Conservation (phyloP, 768 basidiomycete species). For the Harrya chromipes region DNA sequence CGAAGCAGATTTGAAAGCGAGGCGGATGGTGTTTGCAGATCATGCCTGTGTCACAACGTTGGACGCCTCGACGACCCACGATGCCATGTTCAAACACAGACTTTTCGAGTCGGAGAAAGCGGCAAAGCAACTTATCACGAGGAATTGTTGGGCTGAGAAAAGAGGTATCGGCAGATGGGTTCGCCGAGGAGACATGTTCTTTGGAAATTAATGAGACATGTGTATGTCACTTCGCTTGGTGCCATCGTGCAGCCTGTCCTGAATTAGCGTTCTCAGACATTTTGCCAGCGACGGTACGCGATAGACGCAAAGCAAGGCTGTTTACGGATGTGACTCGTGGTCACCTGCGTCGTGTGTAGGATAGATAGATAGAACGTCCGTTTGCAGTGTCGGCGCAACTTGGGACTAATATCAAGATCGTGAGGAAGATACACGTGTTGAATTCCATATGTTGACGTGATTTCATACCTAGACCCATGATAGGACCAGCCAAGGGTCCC, state of each 20-base stretch:
- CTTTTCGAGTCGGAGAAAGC: constrained; percentile 20
- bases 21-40: constrained; percentile 36
- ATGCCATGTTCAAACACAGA: constrained; percentile 21
- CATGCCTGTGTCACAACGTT: constrained; percentile 41
- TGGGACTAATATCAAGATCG: constrained; percentile 4
- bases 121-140: constrained; percentile 22
- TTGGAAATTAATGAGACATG: constrained; percentile 26
- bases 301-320: not conserved
- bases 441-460: constrained; percentile 9
- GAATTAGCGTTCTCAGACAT: not conserved
- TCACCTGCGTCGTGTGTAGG: constrained; percentile 7
- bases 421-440: constrained; percentile 21
- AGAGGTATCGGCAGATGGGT: constrained; percentile 20
- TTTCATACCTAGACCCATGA: constrained; percentile 5
- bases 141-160: constrained; percentile 28
- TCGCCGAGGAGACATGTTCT: constrained; percentile 25
- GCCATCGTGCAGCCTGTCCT: not conserved
- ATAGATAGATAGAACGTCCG: constrained; percentile 19
- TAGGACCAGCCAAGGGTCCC: not conserved
- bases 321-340: constrained; percentile 2
- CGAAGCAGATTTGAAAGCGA: constrained; percentile 28
- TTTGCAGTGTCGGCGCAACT: constrained; percentile 8
- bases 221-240: constrained; percentile 16
- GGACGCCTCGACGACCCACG: constrained; percentile 14
- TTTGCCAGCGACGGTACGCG: not conserved